A percentile compares a stretch with the other conserved stretches of the same genome.
These are phyloP conservation scores for Lasiodiplodia sp. DNA, from an alignment of 2,329 filamentous ascomycete genomes.

Conservation along the genomic window DNA sequence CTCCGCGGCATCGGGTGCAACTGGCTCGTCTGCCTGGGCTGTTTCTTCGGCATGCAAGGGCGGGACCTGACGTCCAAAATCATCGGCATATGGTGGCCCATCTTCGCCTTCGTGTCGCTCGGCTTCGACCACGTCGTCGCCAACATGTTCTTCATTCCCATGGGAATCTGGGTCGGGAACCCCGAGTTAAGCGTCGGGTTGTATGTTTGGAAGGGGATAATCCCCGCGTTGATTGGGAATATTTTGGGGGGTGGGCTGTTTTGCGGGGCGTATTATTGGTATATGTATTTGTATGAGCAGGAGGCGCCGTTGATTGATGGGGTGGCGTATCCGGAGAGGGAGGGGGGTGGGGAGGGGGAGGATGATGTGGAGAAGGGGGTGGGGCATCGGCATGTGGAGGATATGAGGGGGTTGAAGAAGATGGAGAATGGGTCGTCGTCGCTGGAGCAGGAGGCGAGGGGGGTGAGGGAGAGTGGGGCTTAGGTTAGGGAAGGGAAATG, in stretches of 20 bases:
- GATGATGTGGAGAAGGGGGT: slow-evolving; percentile 14
- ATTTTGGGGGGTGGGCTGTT: slow-evolving; percentile 35
- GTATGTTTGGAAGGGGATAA: slow-evolving; percentile 43
- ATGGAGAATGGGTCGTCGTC: background rate
- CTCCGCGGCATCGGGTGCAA: slow-evolving; percentile 37
- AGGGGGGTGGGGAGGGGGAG: background rate
- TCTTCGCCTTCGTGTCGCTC: slow-evolving; percentile 37
- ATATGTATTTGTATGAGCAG: slow-evolving; percentile 25
- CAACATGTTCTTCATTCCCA: slow-evolving; percentile 42
- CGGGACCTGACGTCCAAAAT: slow-evolving; percentile 38
- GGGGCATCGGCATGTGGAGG: background rate
- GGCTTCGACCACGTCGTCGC: slow-evolving; percentile 41
- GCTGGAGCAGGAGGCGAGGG: slow-evolving; percentile 4
- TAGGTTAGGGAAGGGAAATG: background rate
- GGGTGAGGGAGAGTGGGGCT: slow-evolving; percentile 1
- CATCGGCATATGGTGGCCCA: slow-evolving; percentile 40
- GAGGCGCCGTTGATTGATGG: slow-evolving; percentile 22
- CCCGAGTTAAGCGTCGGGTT: slow-evolving; percentile 35
- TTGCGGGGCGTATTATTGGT: slow-evolving; percentile 28
- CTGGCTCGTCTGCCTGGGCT: slow-evolving; percentile 38
- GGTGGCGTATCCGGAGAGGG: slow-evolving; percentile 8
- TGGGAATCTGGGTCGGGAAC: slow-evolving; percentile 38
- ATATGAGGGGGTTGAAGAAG: background rate
- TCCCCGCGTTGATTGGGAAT: slow-evolving; percentile 38
- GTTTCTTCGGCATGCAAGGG: slow-evolving; percentile 36